Evolutionary conservation across 306 rosid species (phyloP).

Genomic region (Herpetospermum pedunculosum): DNA sequence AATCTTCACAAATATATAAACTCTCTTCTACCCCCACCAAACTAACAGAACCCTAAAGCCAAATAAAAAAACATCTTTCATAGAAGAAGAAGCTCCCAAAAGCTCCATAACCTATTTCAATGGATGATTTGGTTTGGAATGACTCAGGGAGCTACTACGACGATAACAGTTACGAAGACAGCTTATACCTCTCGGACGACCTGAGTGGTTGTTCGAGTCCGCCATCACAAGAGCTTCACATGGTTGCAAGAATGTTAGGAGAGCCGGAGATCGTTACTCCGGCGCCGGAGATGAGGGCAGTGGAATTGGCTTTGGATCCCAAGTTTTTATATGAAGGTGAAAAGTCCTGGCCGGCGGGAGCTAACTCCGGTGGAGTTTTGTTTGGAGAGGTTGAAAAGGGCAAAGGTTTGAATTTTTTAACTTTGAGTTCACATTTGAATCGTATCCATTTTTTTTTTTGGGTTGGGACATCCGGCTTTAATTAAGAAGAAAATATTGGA

Average conservation of each 20-base stretch:
- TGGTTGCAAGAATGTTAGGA: background rate
- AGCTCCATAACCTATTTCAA: background rate
- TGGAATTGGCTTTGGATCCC: background rate
- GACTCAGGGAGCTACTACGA: constrained; percentile 10
- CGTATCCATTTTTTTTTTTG: background rate
- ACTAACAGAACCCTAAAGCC: constrained; percentile 35
- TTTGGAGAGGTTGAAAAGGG: background rate
- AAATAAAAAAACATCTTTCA: background rate
- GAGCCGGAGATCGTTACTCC: background rate
- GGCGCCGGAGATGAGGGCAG: background rate
- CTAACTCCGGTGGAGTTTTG: background rate
- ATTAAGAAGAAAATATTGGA: background rate
- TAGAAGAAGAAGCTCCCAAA: background rate
- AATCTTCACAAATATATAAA: too few relatives aligned
- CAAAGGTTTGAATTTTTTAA: background rate
- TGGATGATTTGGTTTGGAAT: constrained; percentile 55
- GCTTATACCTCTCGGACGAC: background rate
- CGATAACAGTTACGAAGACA: too few relatives aligned
- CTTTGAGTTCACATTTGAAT: background rate
- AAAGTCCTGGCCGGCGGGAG: background rate
- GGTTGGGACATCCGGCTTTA: background rate
- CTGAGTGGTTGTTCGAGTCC: background rate
- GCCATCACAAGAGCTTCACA: background rate
- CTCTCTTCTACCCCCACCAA: too few relatives aligned
- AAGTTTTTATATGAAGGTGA: background rate